phyloP scores from a whole-genome alignment of 768 basidiomycete genomes.

The Leccinum disarticulatum region DNA sequence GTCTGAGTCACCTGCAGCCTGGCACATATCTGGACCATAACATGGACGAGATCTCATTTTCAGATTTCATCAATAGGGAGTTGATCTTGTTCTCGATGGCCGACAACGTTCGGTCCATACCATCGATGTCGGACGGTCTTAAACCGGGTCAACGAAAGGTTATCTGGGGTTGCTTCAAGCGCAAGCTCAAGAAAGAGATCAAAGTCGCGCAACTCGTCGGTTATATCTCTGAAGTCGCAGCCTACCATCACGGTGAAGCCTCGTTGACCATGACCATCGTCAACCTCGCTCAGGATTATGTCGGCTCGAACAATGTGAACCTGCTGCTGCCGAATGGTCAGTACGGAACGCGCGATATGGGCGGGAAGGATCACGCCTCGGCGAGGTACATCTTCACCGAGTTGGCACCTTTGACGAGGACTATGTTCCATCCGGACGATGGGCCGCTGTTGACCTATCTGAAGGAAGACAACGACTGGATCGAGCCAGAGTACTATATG shows the following conservation, averaged over 20 bases:
- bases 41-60: conserved; percentile 78
- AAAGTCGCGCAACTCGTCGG: conserved; percentile 97
- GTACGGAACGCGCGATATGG: conserved; percentile 90
- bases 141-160: conserved; percentile 99
- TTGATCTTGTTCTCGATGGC: conserved; percentile 99
- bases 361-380: conserved; percentile 96
- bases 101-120: conserved; percentile 97
- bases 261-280: conserved; percentile 89
- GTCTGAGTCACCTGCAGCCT: conserved; percentile 50
- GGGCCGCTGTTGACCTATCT: conserved; percentile 82
- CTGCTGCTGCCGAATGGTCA: conserved; percentile 87
- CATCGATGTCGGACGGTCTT: conserved; percentile 88
- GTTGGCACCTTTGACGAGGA: conserved; percentile 68
- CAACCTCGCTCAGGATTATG: conserved; percentile 89
- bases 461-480: conserved; percentile 79
- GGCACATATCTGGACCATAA: conserved; percentile 93
- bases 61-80: conserved; percentile 98
- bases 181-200: conserved; percentile 88
- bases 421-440: conserved; percentile 79
- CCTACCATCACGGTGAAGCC: conserved; percentile 95
- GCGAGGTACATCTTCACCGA: conserved; percentile 95
- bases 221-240: conserved; percentile 90
- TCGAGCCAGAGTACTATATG: conserved; percentile 96
- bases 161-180: conserved; percentile 93
- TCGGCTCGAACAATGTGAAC: conserved; percentile 95